phyloP scores from a whole-genome alignment of 1,284 basidiomycete genomes.

The Coniferiporia weirii region DNA sequence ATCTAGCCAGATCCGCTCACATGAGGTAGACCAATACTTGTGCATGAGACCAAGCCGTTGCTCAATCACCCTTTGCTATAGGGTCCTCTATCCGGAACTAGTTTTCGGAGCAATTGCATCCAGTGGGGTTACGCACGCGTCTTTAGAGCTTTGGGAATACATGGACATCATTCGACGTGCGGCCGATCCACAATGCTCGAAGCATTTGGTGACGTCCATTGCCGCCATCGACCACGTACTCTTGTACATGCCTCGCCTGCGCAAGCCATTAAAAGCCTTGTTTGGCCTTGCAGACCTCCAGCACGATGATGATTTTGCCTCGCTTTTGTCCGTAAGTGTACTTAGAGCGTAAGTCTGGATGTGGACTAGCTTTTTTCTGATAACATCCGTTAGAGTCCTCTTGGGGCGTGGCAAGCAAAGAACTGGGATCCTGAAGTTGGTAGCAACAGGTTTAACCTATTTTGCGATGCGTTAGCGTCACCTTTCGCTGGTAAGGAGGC shows the following conservation, averaged over 20 bases:
- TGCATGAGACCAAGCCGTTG: background rate
- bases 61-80: background rate
- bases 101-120: slow-evolving; percentile 91
- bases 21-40: slow-evolving; percentile 46
- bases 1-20: slow-evolving; percentile 78
- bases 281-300: slow-evolving; percentile 68
- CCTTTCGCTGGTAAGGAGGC: slow-evolving; percentile 39
- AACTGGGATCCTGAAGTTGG: slow-evolving; percentile 75
- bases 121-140: slow-evolving; percentile 77
- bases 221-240: slow-evolving; percentile 54
- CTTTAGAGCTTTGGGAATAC: slow-evolving; percentile 76
- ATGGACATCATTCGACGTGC: slow-evolving; percentile 80
- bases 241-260: slow-evolving; percentile 42
- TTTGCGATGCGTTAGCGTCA: slow-evolving; percentile 60
- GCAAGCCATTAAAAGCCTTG: slow-evolving; percentile 53
- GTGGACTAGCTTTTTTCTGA: background rate
- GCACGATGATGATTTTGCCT: slow-evolving; percentile 77
- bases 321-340: slow-evolving; percentile 50
- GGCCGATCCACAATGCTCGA: slow-evolving; percentile 68
- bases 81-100: slow-evolving; percentile 76
- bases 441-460: slow-evolving; percentile 60
- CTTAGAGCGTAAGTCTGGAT: background rate
- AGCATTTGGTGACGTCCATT: slow-evolving; percentile 63
- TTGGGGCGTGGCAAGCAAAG: slow-evolving; percentile 55
- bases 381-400: slow-evolving; percentile 27